Base-by-base conservation (phyloP, 805 yeast genomes). In the Isabelozyma heimii region DNA sequence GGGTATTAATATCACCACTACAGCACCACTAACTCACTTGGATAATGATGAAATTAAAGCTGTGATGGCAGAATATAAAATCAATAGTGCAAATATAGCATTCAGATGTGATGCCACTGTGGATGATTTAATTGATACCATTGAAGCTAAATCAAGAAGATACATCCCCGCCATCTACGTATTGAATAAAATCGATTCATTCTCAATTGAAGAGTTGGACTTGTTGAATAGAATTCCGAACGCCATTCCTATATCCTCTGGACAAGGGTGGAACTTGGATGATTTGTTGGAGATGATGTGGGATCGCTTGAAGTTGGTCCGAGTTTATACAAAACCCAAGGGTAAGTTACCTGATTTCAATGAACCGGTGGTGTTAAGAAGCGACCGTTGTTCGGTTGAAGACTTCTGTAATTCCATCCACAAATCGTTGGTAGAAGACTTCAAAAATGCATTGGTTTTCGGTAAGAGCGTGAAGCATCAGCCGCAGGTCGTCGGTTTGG, bases 71-170 rank as follows among this genome's bases (percentile, higher is more conserved):
- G 99, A 94, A 74, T 94, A 94, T 72, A 83, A 91, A 66, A 89
- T 94, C 59, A 90, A 91, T 67, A 88, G 96, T 43, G 98, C 99
- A 13, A 97, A 94, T 67, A 88, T 94, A 56, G 94, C 97, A 1
- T 87, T 94, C 73, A 79, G 99, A 65, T 91, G 98, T 67, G 99
- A 94, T 68, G 99, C 99, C 17, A 89, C 97, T 0, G 96, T 95
- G 16, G 99, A 94, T 65, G 99, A 94, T 63, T 75, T 94, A 59
- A 94, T 94, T 59, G 99, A 94, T 66, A 89, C 91, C 10, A 80
- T 94, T 47, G 99, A 94, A 72, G 91, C 87, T 4, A 85, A 87
- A 49, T 83, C 89, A 60, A 85, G 99, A 73, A 84, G 89, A 66
- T 94, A 94, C 68, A 90, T 94, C 57, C 99, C 99, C 2, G 98